Evolutionary conservation across 257 asterid species (phyloP).

Genomic region (Lycium ferocissimum): DNA sequence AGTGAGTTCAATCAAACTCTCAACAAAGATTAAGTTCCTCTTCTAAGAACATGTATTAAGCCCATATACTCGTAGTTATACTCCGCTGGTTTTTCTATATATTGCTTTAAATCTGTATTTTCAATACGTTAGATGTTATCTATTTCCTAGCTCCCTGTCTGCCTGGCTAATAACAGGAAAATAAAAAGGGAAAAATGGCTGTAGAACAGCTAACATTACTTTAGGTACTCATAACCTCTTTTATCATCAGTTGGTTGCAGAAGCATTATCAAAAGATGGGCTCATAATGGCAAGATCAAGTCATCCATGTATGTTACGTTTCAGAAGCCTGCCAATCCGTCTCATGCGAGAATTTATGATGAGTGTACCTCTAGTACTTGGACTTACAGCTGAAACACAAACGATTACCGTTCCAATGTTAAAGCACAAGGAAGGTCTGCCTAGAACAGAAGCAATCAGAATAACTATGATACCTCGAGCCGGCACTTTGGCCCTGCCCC

Average conservation of each 20-base stretch:
- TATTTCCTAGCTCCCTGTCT: not conserved
- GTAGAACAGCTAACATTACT: not conserved
- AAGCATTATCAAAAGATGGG: conserved; percentile 56
- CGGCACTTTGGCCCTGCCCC: conserved; percentile 66
- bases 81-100: not conserved
- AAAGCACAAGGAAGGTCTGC: conserved; percentile 63
- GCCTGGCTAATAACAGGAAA: not conserved
- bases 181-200: not conserved
- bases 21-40: not conserved
- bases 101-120: not conserved
- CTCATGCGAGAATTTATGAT: conserved; percentile 55
- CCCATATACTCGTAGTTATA: not conserved
- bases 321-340: conserved; percentile 77
- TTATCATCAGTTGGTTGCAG: conserved; percentile 65
- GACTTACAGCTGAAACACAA: conserved; percentile 66
- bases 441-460: conserved; percentile 55
- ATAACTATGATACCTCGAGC: conserved; percentile 66
- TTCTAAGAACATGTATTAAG: not conserved
- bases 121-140: conserved; percentile 1
- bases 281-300: conserved; percentile 54
- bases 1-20: not conserved
- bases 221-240: not conserved
- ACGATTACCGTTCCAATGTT: conserved; percentile 52
- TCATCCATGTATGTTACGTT: conserved; percentile 73
- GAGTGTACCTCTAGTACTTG: conserved; percentile 70